Base-by-base conservation (phyloP, 495 filamentous ascomycete species). In the Amniculicola lignicola region DNA sequence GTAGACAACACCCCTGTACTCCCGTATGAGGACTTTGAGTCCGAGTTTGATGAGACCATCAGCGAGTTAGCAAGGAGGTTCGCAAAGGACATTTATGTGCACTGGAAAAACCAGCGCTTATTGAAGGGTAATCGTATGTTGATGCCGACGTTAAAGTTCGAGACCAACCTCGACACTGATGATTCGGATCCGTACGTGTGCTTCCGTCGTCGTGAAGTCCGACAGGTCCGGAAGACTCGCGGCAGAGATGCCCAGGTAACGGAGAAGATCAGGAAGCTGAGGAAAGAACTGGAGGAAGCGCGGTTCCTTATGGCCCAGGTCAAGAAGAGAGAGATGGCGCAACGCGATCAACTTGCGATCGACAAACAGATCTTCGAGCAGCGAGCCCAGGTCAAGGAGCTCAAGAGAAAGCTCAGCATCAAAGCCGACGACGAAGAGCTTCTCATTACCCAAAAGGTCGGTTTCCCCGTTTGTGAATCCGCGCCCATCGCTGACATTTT, bases 111-210 rank as follows among this genome's bases (percentile, higher is more conserved):
- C 42, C 78, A 79, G 66, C 83, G 89, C 38, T 71, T 83, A 59
- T 73, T 72, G 40, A 71, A 76, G 33, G 80, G 78, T 51, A 95
- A 90, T 70, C 81, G 74, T 55, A 66, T 81, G 2, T 74, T 96
- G 35, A 83, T 88, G 64, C 77, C 87, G 12, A 79, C 74, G 19
- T 82, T 97, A 69, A 97, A 88, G 81, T 89, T 95, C 48, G 94
- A 97, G 74, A 90, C 83, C 35, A 86, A 89, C 41, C 84, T 86
- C 67, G 93, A 97, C 48, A 95, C 86, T 39, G 93, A 98, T 70
- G 93, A 98, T 62, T 80, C 86, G 60, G 93, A 98, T 72, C 94
- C 93, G 48, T 98, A 94, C 69, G 91, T 98, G 68, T 98, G 93
- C 74, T 98, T 98, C 80, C 85, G 93, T 57, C 87, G 94, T 49